Evolutionary conservation across 805 yeast species (phyloP).

Genomic region (Geotrichum ghanense): DNA sequence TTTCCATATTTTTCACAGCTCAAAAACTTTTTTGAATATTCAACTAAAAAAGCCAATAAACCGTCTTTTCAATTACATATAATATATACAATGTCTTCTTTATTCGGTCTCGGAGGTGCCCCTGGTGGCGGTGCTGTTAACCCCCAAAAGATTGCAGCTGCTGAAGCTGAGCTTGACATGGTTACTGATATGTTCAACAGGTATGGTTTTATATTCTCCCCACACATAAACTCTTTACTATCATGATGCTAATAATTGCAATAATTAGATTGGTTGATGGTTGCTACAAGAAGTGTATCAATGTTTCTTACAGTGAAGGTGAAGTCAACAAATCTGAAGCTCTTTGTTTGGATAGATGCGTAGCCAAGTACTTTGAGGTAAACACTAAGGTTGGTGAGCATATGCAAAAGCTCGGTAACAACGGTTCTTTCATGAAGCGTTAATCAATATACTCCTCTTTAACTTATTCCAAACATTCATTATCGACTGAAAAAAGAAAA

Average conservation of each 20-base stretch:
- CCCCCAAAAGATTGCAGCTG: constrained; percentile 43
- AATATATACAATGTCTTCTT: constrained; percentile 23
- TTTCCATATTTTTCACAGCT: too few relatives aligned
- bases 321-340: constrained; percentile 72
- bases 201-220: not conserved
- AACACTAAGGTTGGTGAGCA: constrained; percentile 89
- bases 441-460: constrained; percentile 2
- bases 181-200: constrained; percentile 94
- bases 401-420: constrained; percentile 40
- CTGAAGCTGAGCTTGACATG: constrained; percentile 94
- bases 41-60: too few relatives aligned
- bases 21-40: too few relatives aligned
- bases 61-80: not conserved
- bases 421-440: constrained; percentile 17
- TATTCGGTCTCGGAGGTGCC: constrained; percentile 40
- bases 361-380: constrained; percentile 86
- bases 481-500: too few relatives aligned
- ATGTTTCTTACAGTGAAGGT: constrained; percentile 48
- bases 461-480: too few relatives aligned
- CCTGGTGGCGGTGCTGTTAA: constrained; percentile 28
- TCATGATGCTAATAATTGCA: constrained; percentile 19
- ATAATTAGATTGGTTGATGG: constrained; percentile 62
- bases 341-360: constrained; percentile 90
- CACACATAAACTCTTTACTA: too few relatives aligned
- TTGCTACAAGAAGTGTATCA: constrained; percentile 80